phyloP scores from a whole-genome alignment of 768 basidiomycete genomes.

The Astraeus odoratus region DNA sequence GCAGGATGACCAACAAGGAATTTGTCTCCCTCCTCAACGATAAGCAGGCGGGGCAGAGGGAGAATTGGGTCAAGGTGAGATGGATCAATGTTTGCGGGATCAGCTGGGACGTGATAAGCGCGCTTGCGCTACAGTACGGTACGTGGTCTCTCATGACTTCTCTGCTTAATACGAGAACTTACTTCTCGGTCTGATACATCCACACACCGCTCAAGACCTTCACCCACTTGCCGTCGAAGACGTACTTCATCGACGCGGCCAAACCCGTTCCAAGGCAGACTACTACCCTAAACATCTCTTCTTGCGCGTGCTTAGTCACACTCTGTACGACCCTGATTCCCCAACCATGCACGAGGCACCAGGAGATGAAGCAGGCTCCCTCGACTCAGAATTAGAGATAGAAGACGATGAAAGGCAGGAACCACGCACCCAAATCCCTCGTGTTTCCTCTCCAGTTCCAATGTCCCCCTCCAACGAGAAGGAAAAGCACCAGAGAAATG shows the following conservation, averaged over 20 bases:
- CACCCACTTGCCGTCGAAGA: conserved; percentile 72
- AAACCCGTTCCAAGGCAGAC: conserved; percentile 59
- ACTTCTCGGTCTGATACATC: background rate
- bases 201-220: too few species aligned
- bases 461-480: conserved; percentile 2
- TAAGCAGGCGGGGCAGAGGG: conserved; percentile 36
- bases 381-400: background rate
- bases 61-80: conserved; percentile 60
- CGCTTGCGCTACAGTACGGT: conserved; percentile 61
- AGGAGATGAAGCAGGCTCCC: too few species aligned
- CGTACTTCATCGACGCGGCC: conserved; percentile 48
- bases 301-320: conserved; percentile 60
- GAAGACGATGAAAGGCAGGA: background rate
- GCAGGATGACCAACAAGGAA: conserved; percentile 51
- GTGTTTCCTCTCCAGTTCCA: conserved; percentile 28
- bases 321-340: conserved; percentile 27
- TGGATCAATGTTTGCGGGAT: conserved; percentile 71
- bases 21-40: conserved; percentile 53
- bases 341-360: conserved; percentile 12
- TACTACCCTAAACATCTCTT: conserved; percentile 69
- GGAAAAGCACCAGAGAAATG: background rate
- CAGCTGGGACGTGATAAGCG: conserved; percentile 68
- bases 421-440: conserved; percentile 13
- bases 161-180: conserved; percentile 5
- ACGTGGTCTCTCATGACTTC: too few species aligned